Base-by-base conservation (phyloP, 306 rosid species). In the Senna siamea region DNA sequence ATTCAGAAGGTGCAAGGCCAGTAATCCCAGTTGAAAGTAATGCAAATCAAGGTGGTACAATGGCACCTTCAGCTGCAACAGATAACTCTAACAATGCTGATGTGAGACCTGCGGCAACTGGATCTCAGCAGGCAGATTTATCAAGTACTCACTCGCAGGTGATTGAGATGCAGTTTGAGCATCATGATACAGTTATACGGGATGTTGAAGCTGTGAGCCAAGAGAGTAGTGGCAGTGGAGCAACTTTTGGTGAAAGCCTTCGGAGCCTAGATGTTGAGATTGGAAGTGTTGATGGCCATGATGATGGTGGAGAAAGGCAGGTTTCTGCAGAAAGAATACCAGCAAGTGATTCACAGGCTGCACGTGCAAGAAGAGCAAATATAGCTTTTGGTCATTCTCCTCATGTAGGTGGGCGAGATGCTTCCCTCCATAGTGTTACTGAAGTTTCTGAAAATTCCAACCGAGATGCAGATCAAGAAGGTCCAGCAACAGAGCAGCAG, bases 261-360 rank as follows among this genome's bases (percentile, higher is more conserved):
- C 89, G 99, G 18, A 95, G 99, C 81, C 88, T 95, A 54, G 99
- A 95, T 79, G 98, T 95, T 69, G 98, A 95, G 85, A 92, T 95
- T 80, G 99, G 99, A 71, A 95, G 99, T 81, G 97, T 89, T 65
- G 99, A 94, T 80, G 99, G 99, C 67, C 99, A 92, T 69, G 99
- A 95, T 78, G 98, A 95, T 81, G 92, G 90, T 51, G 92, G 86
- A 54, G 99, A 95, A 70, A 90, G 99, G 79, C 97, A 87, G 80
- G 95, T 78, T 77, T 78, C 93, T 81, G 69, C 84, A n/a, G 99
- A 94, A 52, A 87, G 98, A 78, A 47, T 76, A 40, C 75, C 80
- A 22, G 73, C 78, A 15, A 85, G 93, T 79, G 99, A 95, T 77
- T 80, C 87, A 65, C 99, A 88, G 84, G 85, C 83, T 71, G 75